Conservation (phyloP, 2,329 filamentous ascomycete genomes). For the Cladosporium sp. region DNA sequence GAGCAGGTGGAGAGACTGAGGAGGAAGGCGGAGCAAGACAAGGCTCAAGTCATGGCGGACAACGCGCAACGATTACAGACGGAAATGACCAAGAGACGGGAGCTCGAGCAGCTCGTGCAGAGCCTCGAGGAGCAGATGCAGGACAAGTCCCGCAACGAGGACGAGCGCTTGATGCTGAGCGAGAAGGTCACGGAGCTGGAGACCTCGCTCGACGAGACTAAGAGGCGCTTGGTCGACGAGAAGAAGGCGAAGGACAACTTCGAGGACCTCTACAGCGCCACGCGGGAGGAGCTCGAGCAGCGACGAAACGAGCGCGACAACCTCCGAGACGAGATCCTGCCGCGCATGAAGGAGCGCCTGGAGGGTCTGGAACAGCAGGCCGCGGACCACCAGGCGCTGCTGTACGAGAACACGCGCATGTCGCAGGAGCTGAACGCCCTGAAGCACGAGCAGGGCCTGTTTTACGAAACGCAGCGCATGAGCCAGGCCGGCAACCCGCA, state of each 20-base stretch:
- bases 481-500: conserved; percentile 29
- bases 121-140: conserved; percentile 73
- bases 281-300: conserved; percentile 74
- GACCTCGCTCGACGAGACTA: conserved; percentile 70
- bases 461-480: conserved; percentile 3
- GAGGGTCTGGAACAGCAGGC: conserved; percentile 73
- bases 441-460: conserved; percentile 42
- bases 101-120: conserved; percentile 77
- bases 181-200: conserved; percentile 72
- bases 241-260: conserved; percentile 85
- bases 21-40: conserved; percentile 81
- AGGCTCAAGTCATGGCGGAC: conserved; percentile 77
- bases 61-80: conserved; percentile 82
- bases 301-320: conserved; percentile 87
- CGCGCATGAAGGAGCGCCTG: conserved; percentile 67
- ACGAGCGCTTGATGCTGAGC: conserved; percentile 35
- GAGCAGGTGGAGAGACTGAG: conserved; percentile 78
- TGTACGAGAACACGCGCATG: conserved; percentile 76
- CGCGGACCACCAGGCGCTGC: conserved; percentile 63
- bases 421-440: conserved; percentile 76
- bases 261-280: conserved; percentile 79
- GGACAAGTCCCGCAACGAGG: conserved; percentile 41
- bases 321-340: conserved; percentile 79
- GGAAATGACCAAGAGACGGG: conserved; percentile 68
- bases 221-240: conserved; percentile 77